A percentile compares a stretch with the other conserved stretches of the same genome.
Conservation (phyloP, 2,329 filamentous ascomycete species). For the Keithomyces neogunnii region DNA sequence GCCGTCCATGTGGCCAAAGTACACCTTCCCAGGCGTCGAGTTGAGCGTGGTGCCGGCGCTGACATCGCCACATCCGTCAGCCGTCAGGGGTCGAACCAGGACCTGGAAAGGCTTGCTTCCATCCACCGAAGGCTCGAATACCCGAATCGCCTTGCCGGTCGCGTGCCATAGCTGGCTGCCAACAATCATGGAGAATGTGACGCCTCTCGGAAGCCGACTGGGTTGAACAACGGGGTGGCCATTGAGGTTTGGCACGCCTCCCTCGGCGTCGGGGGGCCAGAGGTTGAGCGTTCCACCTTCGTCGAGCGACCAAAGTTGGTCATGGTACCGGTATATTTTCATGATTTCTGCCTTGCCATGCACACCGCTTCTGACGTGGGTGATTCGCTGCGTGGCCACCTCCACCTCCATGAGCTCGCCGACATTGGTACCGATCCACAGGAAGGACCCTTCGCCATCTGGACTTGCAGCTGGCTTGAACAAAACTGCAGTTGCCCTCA, state of each 20-base stretch:
- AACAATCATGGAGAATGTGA: slow-evolving; percentile 84
- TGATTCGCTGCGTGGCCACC: slow-evolving; percentile 61
- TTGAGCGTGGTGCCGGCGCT: slow-evolving; percentile 73
- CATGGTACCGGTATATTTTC: slow-evolving; percentile 76
- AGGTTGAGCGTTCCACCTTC: slow-evolving; percentile 79
- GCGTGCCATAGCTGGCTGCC: slow-evolving; percentile 82
- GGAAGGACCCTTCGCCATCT: slow-evolving; percentile 66
- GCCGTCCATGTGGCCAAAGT: slow-evolving; percentile 86
- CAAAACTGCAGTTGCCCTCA: slow-evolving; percentile 70
- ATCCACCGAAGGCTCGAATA: slow-evolving; percentile 68
- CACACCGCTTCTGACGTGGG: slow-evolving; percentile 58
- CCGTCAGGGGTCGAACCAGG: slow-evolving; percentile 59
- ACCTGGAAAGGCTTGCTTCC: slow-evolving; percentile 67
- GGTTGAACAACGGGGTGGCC: slow-evolving; percentile 59
- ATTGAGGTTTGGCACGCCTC: slow-evolving; percentile 60
- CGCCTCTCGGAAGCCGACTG: slow-evolving; percentile 70
- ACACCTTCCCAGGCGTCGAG: slow-evolving; percentile 69
- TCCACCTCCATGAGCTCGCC: slow-evolving; percentile 90
- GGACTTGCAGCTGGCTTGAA: slow-evolving; percentile 79
- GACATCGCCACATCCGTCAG: slow-evolving; percentile 73
- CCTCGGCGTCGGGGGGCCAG: slow-evolving; percentile 69
- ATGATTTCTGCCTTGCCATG: slow-evolving; percentile 74
- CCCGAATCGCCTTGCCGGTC: slow-evolving; percentile 74
- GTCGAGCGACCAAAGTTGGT: slow-evolving; percentile 91
- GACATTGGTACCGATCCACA: slow-evolving; percentile 86